Conservation (phyloP, 2,329 filamentous ascomycete species). For the Hymenoscyphus occultus region DNA sequence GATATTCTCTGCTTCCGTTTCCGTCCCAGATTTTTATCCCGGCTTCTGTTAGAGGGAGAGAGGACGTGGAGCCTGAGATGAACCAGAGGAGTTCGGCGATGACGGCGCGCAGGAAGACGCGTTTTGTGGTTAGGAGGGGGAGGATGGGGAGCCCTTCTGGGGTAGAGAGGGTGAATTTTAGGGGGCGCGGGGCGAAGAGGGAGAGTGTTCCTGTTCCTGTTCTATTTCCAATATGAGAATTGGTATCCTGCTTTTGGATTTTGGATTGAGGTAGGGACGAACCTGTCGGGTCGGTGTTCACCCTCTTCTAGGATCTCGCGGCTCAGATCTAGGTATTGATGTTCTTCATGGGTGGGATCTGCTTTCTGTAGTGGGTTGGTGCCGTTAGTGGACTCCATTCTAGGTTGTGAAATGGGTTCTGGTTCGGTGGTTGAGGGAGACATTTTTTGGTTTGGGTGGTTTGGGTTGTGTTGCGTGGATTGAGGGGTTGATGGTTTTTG, state of each 20-base stretch:
- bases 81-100: slow-evolving; percentile 96
- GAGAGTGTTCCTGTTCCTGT: slow-evolving; percentile 92
- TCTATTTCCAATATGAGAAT: slow-evolving; percentile 41
- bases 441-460: slow-evolving; percentile 1
- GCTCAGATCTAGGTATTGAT: slow-evolving; percentile 90
- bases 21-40: slow-evolving; percentile 98
- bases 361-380: background rate
- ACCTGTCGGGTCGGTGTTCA: slow-evolving; percentile 87
- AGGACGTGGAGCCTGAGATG: slow-evolving; percentile 79
- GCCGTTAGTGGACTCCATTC: background rate
- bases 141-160: slow-evolving; percentile 61
- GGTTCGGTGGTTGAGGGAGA: slow-evolving; percentile 1
- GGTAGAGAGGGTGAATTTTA: slow-evolving; percentile 80
- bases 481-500: background rate
- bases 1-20: slow-evolving; percentile 86
- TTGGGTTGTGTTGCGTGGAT: background rate
- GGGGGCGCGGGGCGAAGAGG: slow-evolving; percentile 79
- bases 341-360: slow-evolving; percentile 67
- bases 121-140: slow-evolving; percentile 94
- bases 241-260: background rate
- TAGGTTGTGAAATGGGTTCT: background rate
- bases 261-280: slow-evolving; percentile 24
- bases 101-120: slow-evolving; percentile 88
- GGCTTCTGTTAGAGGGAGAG: slow-evolving; percentile 68
- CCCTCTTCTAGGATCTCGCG: slow-evolving; percentile 77